Base-by-base conservation (phyloP, 805 yeast species). In the Barnettozyma siamensis region DNA sequence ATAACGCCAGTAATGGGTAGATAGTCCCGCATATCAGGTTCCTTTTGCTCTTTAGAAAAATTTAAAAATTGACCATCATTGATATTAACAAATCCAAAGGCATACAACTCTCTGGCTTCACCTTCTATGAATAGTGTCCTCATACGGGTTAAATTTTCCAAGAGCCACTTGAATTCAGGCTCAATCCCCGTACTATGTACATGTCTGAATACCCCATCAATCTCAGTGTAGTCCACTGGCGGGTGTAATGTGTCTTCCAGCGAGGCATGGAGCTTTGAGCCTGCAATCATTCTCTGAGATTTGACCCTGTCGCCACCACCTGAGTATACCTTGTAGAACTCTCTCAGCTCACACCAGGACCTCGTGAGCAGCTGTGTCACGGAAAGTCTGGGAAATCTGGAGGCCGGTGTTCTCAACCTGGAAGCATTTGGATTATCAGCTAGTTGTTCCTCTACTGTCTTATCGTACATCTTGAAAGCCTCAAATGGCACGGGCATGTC, bases 271-370 rank as follows among this genome's bases (percentile, higher is more conserved):
- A 64, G 63, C 24, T 49, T 51, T 5, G 60, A 54, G 0, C 91
- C 91, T 11, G 62, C 47, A 3, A 43, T 42, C 67, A 81, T 70
- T 3, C 72, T 67, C 3, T 45, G 49, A 5, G 71, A 72, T 18
- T 59, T 58, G 26, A 50, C 55, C 2, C 51, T 51, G 2, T 57
- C 60, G 6, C 70, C 62, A 17, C 69, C 68, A 0, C 80, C 62
- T 49, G 29, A 26, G n/a, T 73, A 83, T 0, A 77, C 54, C 19
- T 69, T 67, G 54, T 76, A 83, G 44, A 72, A 67, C 16, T 64
- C 67, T 31, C 77, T 62, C 35, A 83, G 60, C 57, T 84, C 91
- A 64, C 93, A 84, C 85, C 88, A 83, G 13, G 69, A 59, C 26
- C 72, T 66, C 0, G 82, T 74, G 10, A 80, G 59, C 8, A 84